Base-by-base conservation (phyloP, 164 flowering plant genomes). In the Vitis amurensis region DNA sequence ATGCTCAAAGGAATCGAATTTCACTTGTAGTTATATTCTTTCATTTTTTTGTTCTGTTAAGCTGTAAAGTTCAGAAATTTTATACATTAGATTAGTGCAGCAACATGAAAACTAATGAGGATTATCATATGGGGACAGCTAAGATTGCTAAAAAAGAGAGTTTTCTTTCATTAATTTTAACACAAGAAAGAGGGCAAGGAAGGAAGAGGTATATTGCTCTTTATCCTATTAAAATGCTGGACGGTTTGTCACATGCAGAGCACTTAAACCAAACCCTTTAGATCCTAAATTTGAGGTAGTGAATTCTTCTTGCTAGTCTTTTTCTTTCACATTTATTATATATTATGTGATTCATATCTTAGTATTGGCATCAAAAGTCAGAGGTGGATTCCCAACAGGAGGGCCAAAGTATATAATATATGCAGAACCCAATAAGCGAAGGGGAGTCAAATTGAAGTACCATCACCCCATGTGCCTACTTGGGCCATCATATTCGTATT, bases 221-320 rank as follows among this genome's bases (percentile, higher is more conserved):
- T 58, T 44, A 13, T 53, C 57, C 14, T 63, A 31, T 59, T 77
- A 68, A 63, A 48, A 57, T 68, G 67, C 69, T 77, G 67, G 72
- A 62, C 62, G 66, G 74, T 67, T 71, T 67, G 69, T 74, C 83
- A 80, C 80, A 77, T 80, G 83, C 74, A 77, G 23, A 47, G 68
- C 82, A 64, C 69, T 77, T 71, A 15, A 61, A 68, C 27, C 66
- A 50, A 71, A 63, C 71, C 67, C 71, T 68, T 60, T 53, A 74
- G 83, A 80, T 72, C 83, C 80, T 72, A 51, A 77, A 69, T 77
- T 69, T 70, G 61, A 74, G 78, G 80, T 62, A 50, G 9, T 29
- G 62, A 68, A 49, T 51, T 49, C 65, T 55, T 53, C 69, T 19
- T 44, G 16, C 37, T 3, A 27, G 55, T 37, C 48, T 50, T 16